A percentile compares a stretch with the other conserved stretches of the same genome.
These are phyloP conservation scores for Stenocarpella maydis DNA, from an alignment of 2,329 filamentous ascomycete genomes.

Conservation along the genomic window DNA sequence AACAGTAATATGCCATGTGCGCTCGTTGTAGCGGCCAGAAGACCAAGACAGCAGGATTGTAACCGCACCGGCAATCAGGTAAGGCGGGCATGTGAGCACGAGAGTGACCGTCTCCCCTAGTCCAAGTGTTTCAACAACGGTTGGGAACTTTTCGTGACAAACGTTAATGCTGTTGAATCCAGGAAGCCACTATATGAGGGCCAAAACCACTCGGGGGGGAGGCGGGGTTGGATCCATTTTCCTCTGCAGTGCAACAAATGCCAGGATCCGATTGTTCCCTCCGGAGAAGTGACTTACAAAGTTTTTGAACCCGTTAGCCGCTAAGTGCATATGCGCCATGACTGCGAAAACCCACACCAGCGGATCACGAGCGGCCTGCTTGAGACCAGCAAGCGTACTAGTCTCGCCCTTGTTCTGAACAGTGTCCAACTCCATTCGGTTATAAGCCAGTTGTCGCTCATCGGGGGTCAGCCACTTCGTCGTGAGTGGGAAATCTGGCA, in stretches of 20 bases:
- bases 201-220: no score
- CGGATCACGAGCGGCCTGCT: conserved; percentile 37
- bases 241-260: no score
- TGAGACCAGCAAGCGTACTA: conserved; percentile 38
- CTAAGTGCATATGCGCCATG: conserved; percentile 41
- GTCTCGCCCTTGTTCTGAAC: conserved; percentile 37
- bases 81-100: conserved; percentile 55
- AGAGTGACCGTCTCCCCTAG: conserved; percentile 51
- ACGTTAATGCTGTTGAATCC: not conserved
- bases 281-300: conserved; percentile 38
- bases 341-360: conserved; percentile 37
- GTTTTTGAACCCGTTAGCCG: conserved; percentile 50
- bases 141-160: conserved; percentile 18
- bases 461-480: conserved; percentile 22
- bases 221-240: no score
- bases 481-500: conserved; percentile 28
- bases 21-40: conserved; percentile 53
- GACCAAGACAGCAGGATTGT: conserved; percentile 52
- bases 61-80: conserved; percentile 53
- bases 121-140: conserved; percentile 50
- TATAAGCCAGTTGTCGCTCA: conserved; percentile 16
- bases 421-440: conserved; percentile 11
- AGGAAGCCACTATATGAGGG: no score
- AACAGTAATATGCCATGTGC: conserved; percentile 50
- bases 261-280: not conserved